These are phyloP conservation scores for Cytospora mali DNA, from an alignment of 2,329 filamentous ascomycete genomes.

Conservation along the genomic window DNA sequence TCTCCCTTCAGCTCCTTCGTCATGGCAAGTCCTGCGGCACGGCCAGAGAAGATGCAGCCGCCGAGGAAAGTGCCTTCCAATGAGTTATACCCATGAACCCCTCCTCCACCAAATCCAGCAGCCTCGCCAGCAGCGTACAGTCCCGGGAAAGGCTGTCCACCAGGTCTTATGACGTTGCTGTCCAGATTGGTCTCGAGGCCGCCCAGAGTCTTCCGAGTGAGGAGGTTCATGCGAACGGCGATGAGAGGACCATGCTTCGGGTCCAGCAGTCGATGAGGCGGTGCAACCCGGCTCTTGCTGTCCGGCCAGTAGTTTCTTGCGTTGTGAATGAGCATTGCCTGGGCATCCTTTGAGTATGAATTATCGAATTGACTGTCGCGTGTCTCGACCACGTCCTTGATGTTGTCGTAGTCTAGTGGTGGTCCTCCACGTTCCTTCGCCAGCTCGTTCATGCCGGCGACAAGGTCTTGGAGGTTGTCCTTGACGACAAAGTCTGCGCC, in stretches of 20 bases:
- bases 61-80: conserved; percentile 65
- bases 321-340: conserved; percentile 64
- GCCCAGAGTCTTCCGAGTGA: conserved; percentile 64
- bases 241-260: conserved; percentile 60
- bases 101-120: conserved; percentile 63
- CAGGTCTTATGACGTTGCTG: conserved; percentile 55
- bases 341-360: conserved; percentile 60
- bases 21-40: conserved; percentile 58
- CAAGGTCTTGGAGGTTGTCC: conserved; percentile 57
- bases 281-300: conserved; percentile 51
- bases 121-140: conserved; percentile 63
- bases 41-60: conserved; percentile 64
- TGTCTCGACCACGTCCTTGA: conserved; percentile 52
- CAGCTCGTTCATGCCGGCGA: conserved; percentile 61
- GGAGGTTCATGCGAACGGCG: conserved; percentile 61
- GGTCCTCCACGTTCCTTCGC: conserved; percentile 50
- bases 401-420: conserved; percentile 45
- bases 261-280: conserved; percentile 58
- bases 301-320: conserved; percentile 60
- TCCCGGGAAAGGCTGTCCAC: conserved; percentile 54
- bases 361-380: conserved; percentile 61
- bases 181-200: conserved; percentile 61
- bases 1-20: conserved; percentile 46
- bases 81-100: conserved; percentile 64
- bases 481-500: conserved; percentile 62